Conservation (phyloP, 306 rosid genomes). For the Biancaea sappan region DNA sequence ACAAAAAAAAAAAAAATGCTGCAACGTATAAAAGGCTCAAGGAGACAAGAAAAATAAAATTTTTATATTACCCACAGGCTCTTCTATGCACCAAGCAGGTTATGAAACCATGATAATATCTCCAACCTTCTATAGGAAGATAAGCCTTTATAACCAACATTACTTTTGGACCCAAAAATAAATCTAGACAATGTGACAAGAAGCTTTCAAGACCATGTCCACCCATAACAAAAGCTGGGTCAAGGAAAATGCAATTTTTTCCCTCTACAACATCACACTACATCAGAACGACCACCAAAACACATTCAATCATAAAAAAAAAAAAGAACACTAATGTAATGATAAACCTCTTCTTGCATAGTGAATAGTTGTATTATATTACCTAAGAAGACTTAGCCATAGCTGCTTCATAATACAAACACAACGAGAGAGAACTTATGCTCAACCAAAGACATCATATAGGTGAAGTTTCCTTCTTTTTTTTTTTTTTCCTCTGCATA, state of each 20-base stretch:
- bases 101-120: background rate
- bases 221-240: background rate
- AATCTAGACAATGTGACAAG: background rate
- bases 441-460: background rate
- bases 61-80: background rate
- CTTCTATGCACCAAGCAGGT: background rate
- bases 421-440: background rate
- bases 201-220: background rate
- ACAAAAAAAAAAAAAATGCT: background rate
- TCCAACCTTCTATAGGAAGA: background rate
- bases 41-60: background rate
- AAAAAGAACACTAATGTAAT: background rate
- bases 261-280: background rate
- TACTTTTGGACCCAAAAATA: background rate
- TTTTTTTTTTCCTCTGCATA: background rate
- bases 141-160: background rate
- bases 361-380: background rate
- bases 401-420: background rate
- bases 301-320: background rate
- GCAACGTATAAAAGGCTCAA: background rate
- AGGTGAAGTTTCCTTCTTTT: background rate
- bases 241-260: conserved; percentile 10
- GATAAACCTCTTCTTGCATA: background rate
- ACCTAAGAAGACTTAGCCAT: background rate
- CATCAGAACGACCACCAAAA: conserved; percentile 1